Evolutionary conservation across 352 stramenopile genomes (phyloP).

Genomic region (Phytopythium ostracodes): DNA sequence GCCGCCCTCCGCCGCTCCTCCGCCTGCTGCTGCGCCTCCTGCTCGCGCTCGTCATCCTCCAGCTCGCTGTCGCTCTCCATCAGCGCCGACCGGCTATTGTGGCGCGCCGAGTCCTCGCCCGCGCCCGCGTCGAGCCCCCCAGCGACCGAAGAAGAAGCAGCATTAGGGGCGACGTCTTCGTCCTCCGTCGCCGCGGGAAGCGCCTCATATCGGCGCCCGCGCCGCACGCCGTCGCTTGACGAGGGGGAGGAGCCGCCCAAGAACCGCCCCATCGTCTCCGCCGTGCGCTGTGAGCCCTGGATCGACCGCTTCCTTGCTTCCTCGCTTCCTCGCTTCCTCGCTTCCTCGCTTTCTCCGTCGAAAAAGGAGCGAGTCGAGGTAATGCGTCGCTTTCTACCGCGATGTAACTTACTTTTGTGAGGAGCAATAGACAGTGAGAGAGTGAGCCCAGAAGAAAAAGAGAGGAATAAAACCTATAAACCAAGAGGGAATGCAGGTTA

Average conservation of each 20-base stretch:
- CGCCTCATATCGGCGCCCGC: constrained; percentile 52
- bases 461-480: neutral
- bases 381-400: no score
- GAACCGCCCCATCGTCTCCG: constrained; percentile 47
- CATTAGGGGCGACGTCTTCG: constrained; percentile 4
- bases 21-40: constrained; percentile 21
- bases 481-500: neutral
- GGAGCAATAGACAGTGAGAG: neutral
- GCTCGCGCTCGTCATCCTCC: constrained; percentile 15
- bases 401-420: no score
- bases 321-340: neutral
- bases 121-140: constrained; percentile 10
- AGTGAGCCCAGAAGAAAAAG: neutral
- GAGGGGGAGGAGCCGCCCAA: constrained; percentile 30
- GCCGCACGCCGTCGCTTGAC: constrained; percentile 22
- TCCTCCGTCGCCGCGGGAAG: constrained; percentile 40
- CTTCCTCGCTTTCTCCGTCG: neutral
- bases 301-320: neutral
- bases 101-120: neutral
- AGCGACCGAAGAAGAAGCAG: constrained; percentile 30
- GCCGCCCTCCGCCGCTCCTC: constrained; percentile 14
- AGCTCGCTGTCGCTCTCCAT: constrained; percentile 28
- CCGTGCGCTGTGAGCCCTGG: neutral
- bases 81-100: constrained; percentile 17
- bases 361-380: no score